These are phyloP conservation scores for carrot (Daucus carota) DNA, from an alignment of 129 eudicot species.

Conservation along the genomic window DNA sequence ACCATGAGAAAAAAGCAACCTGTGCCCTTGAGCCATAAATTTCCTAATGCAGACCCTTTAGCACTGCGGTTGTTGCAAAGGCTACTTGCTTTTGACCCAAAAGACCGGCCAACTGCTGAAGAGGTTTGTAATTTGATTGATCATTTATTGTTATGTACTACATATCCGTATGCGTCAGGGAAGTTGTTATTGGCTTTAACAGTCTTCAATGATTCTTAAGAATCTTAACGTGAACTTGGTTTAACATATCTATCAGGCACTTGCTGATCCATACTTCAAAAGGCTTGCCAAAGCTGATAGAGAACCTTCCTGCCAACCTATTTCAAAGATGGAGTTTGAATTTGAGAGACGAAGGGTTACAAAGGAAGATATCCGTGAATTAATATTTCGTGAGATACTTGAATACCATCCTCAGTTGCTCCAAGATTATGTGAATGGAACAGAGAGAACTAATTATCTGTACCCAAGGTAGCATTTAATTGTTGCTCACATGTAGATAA, in stretches of 20 bases:
- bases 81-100: constrained; percentile 72
- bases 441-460: constrained; percentile 56
- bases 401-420: constrained; percentile 86
- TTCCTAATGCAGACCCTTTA: constrained; percentile 66
- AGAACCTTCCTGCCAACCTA: constrained; percentile 73
- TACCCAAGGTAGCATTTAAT: constrained; percentile 52
- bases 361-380: constrained; percentile 67
- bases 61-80: constrained; percentile 60
- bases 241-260: constrained; percentile 27
- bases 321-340: constrained; percentile 79
- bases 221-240: neutral
- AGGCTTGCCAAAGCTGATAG: constrained; percentile 70
- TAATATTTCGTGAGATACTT: constrained; percentile 74
- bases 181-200: neutral
- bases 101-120: constrained; percentile 82
- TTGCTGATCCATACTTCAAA: constrained; percentile 85
- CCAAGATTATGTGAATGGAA: constrained; percentile 67
- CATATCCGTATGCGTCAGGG: neutral
- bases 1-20: constrained; percentile 73
- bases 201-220: neutral
- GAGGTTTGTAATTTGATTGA: constrained; percentile 30
- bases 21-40: constrained; percentile 55
- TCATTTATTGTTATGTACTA: neutral
- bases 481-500: neutral
- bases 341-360: constrained; percentile 85